Conservation (phyloP, 2,329 filamentous ascomycete genomes). For the Ceratocystis smalleyi region DNA sequence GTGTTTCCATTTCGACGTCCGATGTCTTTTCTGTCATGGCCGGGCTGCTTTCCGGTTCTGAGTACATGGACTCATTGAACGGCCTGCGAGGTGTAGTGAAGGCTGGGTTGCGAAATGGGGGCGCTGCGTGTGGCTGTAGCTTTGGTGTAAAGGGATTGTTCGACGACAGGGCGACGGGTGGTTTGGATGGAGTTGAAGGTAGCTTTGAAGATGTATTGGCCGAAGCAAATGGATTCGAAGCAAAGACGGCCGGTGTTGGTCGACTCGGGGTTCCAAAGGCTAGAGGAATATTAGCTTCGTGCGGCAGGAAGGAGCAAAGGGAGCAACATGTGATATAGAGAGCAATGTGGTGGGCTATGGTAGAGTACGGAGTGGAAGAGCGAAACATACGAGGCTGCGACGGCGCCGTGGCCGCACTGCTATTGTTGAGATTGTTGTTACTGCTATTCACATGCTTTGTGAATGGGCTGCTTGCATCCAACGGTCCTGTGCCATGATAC, state of each 20-base stretch:
- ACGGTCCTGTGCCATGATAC: constrained; percentile 41
- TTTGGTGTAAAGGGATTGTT: not conserved
- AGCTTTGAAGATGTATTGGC: constrained; percentile 18
- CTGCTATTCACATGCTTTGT: constrained; percentile 22
- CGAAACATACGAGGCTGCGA: not conserved
- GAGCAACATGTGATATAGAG: no score
- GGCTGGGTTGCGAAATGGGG: constrained; percentile 46
- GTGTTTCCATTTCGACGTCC: constrained; percentile 27
- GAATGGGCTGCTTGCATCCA: constrained; percentile 48
- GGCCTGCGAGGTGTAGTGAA: constrained; percentile 48
- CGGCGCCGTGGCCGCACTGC: not conserved
- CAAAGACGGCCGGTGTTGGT: constrained; percentile 18
- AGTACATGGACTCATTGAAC: constrained; percentile 37
- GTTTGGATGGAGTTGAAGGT: constrained; percentile 28
- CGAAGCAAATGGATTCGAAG: constrained; percentile 26
- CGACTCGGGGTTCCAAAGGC: constrained; percentile 1
- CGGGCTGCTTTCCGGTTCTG: constrained; percentile 47
- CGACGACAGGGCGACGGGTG: constrained; percentile 23
- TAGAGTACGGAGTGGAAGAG: not conserved
- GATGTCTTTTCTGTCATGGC: constrained; percentile 41
- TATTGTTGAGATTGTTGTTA: constrained; percentile 19
- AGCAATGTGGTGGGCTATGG: not conserved
- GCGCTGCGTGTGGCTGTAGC: constrained; percentile 23
- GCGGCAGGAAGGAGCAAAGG: no score
- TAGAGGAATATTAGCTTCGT: not conserved